Evolutionary conservation across 331 rosid species (phyloP), one percentile per base, ranked within the genome.

Genomic region (Malus hybrid): DNA sequence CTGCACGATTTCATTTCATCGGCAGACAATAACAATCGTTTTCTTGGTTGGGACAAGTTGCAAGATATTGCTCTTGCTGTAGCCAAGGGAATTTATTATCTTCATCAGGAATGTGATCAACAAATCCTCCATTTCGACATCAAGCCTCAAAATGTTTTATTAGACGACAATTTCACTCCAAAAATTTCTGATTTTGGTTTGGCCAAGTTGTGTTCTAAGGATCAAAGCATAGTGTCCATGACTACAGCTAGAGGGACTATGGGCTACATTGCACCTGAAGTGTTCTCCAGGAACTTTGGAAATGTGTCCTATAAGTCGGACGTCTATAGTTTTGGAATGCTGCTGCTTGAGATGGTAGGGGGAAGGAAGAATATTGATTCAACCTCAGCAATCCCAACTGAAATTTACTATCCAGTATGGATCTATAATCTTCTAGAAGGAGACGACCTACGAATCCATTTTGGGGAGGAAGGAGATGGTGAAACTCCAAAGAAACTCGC

Each of bases 191-290:
- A 72, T 24, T 72, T 72, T 59, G 76, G 76, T 39, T 59, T 72
- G 56, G 56, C 76, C 27, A 72, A 72, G 76, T 72, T 72, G 18
- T 72, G 76, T 36, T 72, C 76, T 18, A 59, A 72, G 56, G 76
- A 72, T 72, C 67, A 72, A 12, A 59, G 76, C 29, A 57, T 72
- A 20, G 76, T 72, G 36, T 72, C 76, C 15, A 72, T 72, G 76
- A 72, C 76, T 59, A 59, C 68, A 39, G 76, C 68, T 15, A 72
- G 76, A 19, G 76, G 76, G 2, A 59, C 68, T 19, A 57, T 57
- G 57, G 67, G 76, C 8, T 72, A 72, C 39, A 72, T 72, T 57
- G 76, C 76, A 72, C 76, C 76, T 4, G 76, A 72, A 59, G 76
- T 72, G 39, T 72, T 72, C 67, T 72, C 76, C 16, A 57, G 76